Evolutionary conservation across 768 basidiomycete genomes (phyloP).

Genomic region (Exsudoporus frostii): DNA sequence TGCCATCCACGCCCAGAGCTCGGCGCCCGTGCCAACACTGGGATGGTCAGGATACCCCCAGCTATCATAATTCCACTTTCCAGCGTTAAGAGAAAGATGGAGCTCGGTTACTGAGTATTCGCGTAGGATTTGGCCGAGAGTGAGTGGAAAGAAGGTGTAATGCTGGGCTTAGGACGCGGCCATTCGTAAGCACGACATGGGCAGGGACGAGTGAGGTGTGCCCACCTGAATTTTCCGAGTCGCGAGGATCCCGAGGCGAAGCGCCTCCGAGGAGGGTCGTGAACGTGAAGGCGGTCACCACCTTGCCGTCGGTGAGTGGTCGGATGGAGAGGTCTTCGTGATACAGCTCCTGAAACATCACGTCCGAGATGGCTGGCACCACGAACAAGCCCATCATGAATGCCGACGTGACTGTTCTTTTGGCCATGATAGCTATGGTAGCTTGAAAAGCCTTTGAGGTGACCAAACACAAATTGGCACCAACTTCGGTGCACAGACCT

Average conservation of each 20-base stretch:
- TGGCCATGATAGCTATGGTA: background rate
- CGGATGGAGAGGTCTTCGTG: slow-evolving; percentile 50
- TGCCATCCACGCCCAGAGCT: slow-evolving; percentile 92
- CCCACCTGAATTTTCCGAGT: slow-evolving; percentile 44
- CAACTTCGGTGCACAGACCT: no score
- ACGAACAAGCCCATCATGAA: slow-evolving; percentile 12
- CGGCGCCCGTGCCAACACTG: slow-evolving; percentile 81
- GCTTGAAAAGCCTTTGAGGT: background rate
- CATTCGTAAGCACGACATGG: background rate
- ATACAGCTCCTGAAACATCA: slow-evolving; percentile 32
- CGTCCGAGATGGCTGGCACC: background rate
- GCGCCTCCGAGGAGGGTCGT: slow-evolving; percentile 55
- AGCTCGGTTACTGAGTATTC: slow-evolving; percentile 85
- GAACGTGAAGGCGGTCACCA: slow-evolving; percentile 80
- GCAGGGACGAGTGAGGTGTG: slow-evolving; percentile 25
- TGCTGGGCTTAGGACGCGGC: slow-evolving; percentile 60
- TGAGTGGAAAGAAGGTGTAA: slow-evolving; percentile 81
- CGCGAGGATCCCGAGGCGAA: slow-evolving; percentile 53
- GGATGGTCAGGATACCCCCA: slow-evolving; percentile 82
- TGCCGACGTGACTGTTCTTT: background rate
- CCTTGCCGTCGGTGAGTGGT: slow-evolving; percentile 78
- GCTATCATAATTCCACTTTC: slow-evolving; percentile 82
- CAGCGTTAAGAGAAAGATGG: slow-evolving; percentile 86
- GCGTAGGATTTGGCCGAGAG: slow-evolving; percentile 82
- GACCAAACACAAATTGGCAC: background rate